Conservation (phyloP, 1,139 yeast genomes). For the Lodderomyces jiufengensis region DNA sequence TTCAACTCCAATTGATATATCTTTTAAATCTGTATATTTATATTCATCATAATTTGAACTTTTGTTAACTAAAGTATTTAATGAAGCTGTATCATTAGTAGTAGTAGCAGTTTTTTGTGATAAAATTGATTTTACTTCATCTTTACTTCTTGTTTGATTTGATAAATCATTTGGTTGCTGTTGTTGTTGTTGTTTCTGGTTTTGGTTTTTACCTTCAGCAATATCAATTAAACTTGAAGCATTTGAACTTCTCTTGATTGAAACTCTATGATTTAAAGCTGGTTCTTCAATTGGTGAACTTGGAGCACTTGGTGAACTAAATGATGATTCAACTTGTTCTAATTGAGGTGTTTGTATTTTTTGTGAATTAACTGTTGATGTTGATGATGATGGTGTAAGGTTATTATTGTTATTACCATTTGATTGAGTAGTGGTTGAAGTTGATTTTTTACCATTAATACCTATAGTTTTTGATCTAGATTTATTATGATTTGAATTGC, state of each 20-base stretch:
- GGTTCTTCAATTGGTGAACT: constrained; percentile 2
- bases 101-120: background rate
- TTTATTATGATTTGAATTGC: too few species aligned
- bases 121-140: background rate
- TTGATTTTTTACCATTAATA: too few species aligned
- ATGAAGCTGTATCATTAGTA: background rate
- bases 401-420: constrained; percentile 1
- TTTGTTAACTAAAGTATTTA: too few species aligned
- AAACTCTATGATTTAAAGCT: constrained; percentile 5
- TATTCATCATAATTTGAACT: background rate
- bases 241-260: constrained; percentile 8
- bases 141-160: background rate
- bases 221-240: constrained; percentile 4
- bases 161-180: background rate
- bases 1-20: constrained; percentile 47
- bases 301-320: constrained; percentile 1
- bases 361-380: too few species aligned
- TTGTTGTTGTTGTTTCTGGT: background rate
- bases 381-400: too few species aligned
- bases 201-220: constrained; percentile 4
- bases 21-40: constrained; percentile 44
- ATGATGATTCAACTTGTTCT: constrained; percentile 5
- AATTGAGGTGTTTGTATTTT: constrained; percentile 6
- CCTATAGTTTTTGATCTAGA: too few species aligned
- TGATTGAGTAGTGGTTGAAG: background rate